Evolutionary conservation across 306 rosid genomes (phyloP), one percentile per base, ranked within the genome.

Genomic region (Oemleria cerasiformis): DNA sequence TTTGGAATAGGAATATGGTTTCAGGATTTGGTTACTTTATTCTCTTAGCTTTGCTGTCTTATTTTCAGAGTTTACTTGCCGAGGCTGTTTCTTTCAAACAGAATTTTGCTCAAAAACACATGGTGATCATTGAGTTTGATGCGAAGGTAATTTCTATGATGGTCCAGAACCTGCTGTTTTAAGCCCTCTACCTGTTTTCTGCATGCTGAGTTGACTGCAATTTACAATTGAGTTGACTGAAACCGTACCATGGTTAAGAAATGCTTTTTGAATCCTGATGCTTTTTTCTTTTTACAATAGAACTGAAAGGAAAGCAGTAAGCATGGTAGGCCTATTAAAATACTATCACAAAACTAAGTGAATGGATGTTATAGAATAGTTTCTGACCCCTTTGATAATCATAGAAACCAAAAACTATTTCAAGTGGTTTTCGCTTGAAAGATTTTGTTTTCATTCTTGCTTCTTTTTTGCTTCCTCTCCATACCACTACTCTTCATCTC

Each of bases 71-170:
- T 63, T 77, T 86, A 72, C 90, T 94, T 75, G 84, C 86, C 68
- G 91, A 89, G 67, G 87, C 89, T 62, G 83, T 79, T 73, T 81
- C 83, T 73, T 79, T 74, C 73, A 86, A 51, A 75, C 78, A 63
- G 77, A 83, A 65, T 64, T 80, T 63, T 76, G 83, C 87, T 74
- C 92, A 78, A 72, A 79, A 65, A 19, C 96, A 82, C 39, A 80
- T 94, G 96, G 68, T 88, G 55, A 74, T 68, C 47, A 72, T 94
- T 76, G 96, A 94, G 73, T 75, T 86, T 63, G 97, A 94, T 41
- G 87, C 87, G 9, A 87, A 94, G 98, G 98, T 94, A 89, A 75
- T 76, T 49, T 63, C 59, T 38, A 39, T 21, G 68, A 71, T 61
- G 38, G 48, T 38, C 54, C 39, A 39, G 63, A 66, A 47, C 63